Percentiles rank a stretch among this genome's conserved stretches.
Conservation (phyloP, 2,329 filamentous ascomycete genomes). For the Cercospora beticola region DNA sequence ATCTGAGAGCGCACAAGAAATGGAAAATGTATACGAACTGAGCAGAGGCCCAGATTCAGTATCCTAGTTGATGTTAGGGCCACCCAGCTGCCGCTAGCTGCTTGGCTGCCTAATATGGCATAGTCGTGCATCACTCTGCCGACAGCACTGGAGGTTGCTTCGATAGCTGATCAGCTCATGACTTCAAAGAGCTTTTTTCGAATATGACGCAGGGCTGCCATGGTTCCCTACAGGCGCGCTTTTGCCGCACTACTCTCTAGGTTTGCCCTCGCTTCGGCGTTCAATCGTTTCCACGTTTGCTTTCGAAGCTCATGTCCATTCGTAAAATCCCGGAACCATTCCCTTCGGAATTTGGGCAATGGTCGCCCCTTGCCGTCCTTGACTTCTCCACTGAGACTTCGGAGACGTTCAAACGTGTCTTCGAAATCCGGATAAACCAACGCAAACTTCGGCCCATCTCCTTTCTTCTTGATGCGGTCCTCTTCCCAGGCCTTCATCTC, state of each 20-base stretch:
- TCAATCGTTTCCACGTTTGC: conserved; percentile 15
- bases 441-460: conserved; percentile 59
- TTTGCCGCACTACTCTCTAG: not conserved
- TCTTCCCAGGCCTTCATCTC: conserved; percentile 59
- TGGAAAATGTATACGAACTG: not conserved
- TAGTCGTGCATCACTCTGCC: not conserved
- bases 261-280: conserved; percentile 4
- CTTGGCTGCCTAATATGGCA: not conserved
- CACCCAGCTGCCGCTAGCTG: not conserved
- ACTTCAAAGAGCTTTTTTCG: not conserved
- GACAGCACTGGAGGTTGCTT: not conserved
- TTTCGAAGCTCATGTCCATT: conserved; percentile 16
- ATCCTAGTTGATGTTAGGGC: not conserved
- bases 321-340: conserved; percentile 18
- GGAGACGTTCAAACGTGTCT: conserved; percentile 61
- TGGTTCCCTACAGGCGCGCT: not conserved
- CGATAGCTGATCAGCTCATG: not conserved
- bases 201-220: not conserved
- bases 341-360: conserved; percentile 13
- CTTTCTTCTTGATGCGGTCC: conserved; percentile 53
- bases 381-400: conserved; percentile 51
- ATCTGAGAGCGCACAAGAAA: not conserved
- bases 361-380: not conserved
- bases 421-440: conserved; percentile 63
- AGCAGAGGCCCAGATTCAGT: not conserved